Evolutionary conservation across 2,329 filamentous ascomycete species (phyloP).

Genomic region (Beauveria medogensis): DNA sequence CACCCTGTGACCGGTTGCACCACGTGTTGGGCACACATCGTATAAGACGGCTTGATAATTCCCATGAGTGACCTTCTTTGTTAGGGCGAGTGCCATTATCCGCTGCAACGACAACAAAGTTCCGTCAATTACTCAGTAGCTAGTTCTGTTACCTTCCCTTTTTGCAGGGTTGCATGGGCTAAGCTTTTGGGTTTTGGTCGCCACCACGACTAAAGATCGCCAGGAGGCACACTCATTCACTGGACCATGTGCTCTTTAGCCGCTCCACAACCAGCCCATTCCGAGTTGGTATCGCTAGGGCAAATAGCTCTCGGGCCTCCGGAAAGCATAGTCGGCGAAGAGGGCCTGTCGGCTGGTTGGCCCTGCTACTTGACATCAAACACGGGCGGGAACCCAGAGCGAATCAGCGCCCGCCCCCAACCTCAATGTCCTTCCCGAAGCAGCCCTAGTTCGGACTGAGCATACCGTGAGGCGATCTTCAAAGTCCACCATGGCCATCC

Average conservation of each 20-base stretch:
- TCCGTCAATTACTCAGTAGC: not conserved
- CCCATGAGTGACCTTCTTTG: not conserved
- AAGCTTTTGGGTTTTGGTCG: not conserved
- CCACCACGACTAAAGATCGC: not conserved
- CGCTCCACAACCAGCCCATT: not conserved
- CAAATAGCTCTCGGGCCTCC: not conserved
- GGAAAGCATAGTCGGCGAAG: not conserved
- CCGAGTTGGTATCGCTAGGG: not conserved
- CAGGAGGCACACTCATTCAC: not conserved
- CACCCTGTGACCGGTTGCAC: too few species aligned
- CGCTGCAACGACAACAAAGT: not conserved
- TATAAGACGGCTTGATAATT: not conserved
- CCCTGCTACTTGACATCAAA: not conserved
- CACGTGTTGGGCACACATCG: not conserved
- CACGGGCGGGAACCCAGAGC: not conserved
- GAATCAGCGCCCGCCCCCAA: not conserved
- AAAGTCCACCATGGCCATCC: not conserved
- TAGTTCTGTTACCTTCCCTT: not conserved
- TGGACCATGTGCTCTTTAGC: not conserved
- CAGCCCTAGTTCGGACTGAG: not conserved
- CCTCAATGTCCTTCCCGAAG: slow-evolving; percentile 8
- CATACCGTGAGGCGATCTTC: not conserved
- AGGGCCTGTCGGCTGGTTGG: not conserved
- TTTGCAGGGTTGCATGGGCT: not conserved
- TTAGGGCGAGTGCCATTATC: not conserved